Base-by-base conservation (phyloP, 179 eudicot genomes). In the Heliamphora pulchella region DNA sequence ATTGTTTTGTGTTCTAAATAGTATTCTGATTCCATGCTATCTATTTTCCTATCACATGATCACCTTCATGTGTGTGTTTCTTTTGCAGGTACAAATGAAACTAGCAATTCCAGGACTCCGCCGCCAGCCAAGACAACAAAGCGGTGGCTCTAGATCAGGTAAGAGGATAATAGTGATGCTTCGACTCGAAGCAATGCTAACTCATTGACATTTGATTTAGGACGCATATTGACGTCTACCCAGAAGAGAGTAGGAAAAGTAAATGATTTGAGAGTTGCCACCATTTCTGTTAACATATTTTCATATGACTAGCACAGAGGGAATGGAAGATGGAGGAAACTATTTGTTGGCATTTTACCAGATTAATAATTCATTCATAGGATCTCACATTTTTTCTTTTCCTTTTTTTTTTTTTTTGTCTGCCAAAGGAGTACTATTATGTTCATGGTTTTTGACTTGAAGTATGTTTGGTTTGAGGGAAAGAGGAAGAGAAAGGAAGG, bases 51-150 rank as follows among this genome's bases (percentile, higher is more conserved):
- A 31, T 31, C 31, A 31, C 31, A 31, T 31, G 31, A 68, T 68
- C 51, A 6, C 31, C 10, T 18, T 50, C 1, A 0, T 5, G 48
- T 53, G 53, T 80, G 46, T 46, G 20, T 80, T 57, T 2, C 47
- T 74, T 41, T 55, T 31, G 48, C 14, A 81, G 88, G 86, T 83
- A 50, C 86, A 74, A 86, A 58, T 71, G 90, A 75, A 78, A 87
- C 69, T 50, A 85, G 87, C 79, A 88, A 84, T 76, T 80, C 90
- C 11, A 91, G 76, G 81, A 88, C 95, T 5, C 97, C 96, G 46
- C 92, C 96, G 67, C 86, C 91, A 53, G 81, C 84, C 8, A 86
- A 87, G 83, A n/a, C 80, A 20, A 75, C 87, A 8, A 88, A 79
- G 46, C 86, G 89, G 72, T 87, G 92, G 91, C 80, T 86, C 39